Base-by-base conservation (phyloP, 495 filamentous ascomycete species). In the Annulohypoxylon bovei region DNA sequence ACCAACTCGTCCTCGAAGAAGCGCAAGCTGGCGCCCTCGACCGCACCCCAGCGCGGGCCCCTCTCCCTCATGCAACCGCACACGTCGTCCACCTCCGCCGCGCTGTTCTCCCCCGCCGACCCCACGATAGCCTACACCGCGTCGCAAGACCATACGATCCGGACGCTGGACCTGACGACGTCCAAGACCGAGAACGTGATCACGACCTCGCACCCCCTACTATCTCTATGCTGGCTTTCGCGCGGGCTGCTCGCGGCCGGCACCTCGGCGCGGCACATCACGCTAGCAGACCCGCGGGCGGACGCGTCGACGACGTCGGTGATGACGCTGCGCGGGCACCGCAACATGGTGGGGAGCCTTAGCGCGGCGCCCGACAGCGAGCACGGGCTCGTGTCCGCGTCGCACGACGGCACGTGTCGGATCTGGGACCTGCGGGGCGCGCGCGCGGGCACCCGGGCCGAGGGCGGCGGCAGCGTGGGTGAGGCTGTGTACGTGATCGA, bases 91-190 rank as follows among this genome's bases (percentile, higher is more conserved):
- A 91, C 94, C 11, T 89, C 90, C 0, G 89, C 88, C 32, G 91
- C 89, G 18, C 86, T 92, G 35, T 99, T 98, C 82, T 91, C 95
- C 76, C 90, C 89, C 1, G 84, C 85, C 47, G 95, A 98, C 81
- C 78, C 88, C 27, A 97, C 92, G 9, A 91, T 98, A 23, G 95
- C 90, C 32, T 98, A 99, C 84, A 94, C 93, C 0, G 85, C 87
- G 2, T 94, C 92, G 20, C 90, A 90, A 84, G 95, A 98, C 82
- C 94, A 97, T 80, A 91, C 92, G 0, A 82, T 98, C 66, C 89
- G 88, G 23, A 98, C 95, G 0, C 92, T 97, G 87, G 95, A 99
- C 82, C 88, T 99, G 11, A 87, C 92, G 0, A 98, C 95, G 6
- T 79, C 84, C 49, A 71, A 83, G 3, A 82, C 89, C 9, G 92